Evolutionary conservation across 768 basidiomycete genomes (phyloP), one percentile per base, ranked within the genome.

Genomic region (Pluteus cervinus): DNA sequence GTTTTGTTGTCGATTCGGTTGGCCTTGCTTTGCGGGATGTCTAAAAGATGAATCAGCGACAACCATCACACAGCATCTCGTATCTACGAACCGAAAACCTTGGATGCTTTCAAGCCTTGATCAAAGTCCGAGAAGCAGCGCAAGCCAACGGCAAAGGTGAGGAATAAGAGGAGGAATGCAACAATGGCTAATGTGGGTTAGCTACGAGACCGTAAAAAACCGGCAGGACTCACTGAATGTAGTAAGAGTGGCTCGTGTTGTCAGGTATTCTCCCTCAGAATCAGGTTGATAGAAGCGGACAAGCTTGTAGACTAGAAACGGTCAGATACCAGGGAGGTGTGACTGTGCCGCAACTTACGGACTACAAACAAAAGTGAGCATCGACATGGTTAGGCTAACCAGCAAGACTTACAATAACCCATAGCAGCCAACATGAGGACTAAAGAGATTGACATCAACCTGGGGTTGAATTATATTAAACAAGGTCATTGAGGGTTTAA

Each of bases 61-160:
- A 34, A 45, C 58, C 7, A 30, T 16, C 12, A 16, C 12, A 2
- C 17, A n/a, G 12, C 18, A 28, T 37, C 60, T 58, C 8, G n/a
- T n/a, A n/a, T n/a, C n/a, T 53, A 69, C 84, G 72, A 60, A 90
- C 87, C 76, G 49, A 80, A 71, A 44, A 73, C 68, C 66, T 91
- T 91, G 33, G 86, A 80, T 11, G 71, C 58, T 38, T 70, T 65
- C 14, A 91, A 63, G n/a, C 89, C 88, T 54, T 76, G 76, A 57
- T 85, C 81, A 51, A 91, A 91, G 64, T 90, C 87, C 20, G 68
- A 54, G 65, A 86, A 85, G 55, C 88, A 91, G 36, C 80, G 76
- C 15, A 89, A 53, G 15, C 88, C 88, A 18, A 90, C 71, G 9
- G 63, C 70, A 50, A 91, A 87, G 8, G 85, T 86, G n/a, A 66